Conservation (phyloP, 2,329 filamentous ascomycete genomes). For the Aureobasidium sp. region DNA sequence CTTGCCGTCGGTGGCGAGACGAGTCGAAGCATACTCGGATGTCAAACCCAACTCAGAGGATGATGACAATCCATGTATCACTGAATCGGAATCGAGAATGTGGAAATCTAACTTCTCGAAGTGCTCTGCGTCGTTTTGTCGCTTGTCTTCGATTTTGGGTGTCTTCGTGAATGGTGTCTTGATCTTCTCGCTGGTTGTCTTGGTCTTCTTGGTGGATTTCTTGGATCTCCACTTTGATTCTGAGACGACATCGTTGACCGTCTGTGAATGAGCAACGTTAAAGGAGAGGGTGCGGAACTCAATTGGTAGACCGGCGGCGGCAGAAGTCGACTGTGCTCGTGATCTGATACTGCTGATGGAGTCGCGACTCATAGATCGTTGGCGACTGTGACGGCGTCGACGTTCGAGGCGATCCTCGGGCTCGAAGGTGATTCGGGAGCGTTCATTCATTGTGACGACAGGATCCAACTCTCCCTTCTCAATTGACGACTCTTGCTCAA, state of each 20-base stretch:
- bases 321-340: constrained; percentile 12
- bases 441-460: not conserved
- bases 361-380: constrained; percentile 15
- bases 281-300: constrained; percentile 32
- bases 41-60: constrained; percentile 29
- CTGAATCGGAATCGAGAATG: constrained; percentile 30
- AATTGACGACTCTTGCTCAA: constrained; percentile 2
- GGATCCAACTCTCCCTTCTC: constrained; percentile 5
- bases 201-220: not conserved
- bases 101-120: constrained; percentile 38
- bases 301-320: constrained; percentile 15
- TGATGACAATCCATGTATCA: constrained; percentile 22
- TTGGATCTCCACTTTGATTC: not conserved
- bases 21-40: constrained; percentile 27
- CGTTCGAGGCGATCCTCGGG: constrained; percentile 12
- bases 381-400: constrained; percentile 5
- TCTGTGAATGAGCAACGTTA: constrained; percentile 34
- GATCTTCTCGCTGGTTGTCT: constrained; percentile 1
- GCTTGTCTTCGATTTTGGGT: constrained; percentile 11
- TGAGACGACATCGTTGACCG: constrained; percentile 24
- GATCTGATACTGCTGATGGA: constrained; percentile 16
- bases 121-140: constrained; percentile 30
- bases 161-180: constrained; percentile 3
- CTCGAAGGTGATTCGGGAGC: constrained; percentile 13
- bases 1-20: constrained; percentile 36